These are phyloP conservation scores for Pistacia atlantica DNA, from an alignment of 345 rosid genomes.

Conservation along the genomic window DNA sequence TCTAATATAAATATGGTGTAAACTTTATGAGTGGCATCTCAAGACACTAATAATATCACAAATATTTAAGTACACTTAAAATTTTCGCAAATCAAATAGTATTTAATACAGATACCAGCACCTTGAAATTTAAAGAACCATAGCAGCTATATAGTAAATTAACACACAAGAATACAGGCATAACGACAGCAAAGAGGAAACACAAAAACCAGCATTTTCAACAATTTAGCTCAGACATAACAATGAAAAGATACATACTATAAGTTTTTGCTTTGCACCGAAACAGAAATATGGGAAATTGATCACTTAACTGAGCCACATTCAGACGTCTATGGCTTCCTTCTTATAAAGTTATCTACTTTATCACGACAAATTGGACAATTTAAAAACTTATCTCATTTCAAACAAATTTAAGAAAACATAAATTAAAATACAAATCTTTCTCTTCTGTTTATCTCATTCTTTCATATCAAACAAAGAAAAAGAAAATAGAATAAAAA, in stretches of 20 bases:
- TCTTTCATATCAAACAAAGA: slow-evolving; percentile 12
- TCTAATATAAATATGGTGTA: no score
- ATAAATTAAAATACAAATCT: neutral
- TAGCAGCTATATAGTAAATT: neutral
- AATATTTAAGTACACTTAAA: neutral
- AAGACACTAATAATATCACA: neutral
- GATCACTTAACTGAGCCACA: neutral
- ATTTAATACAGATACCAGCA: neutral
- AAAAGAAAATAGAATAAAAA: neutral
- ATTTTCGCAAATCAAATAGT: neutral
- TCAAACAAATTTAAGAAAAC: neutral
- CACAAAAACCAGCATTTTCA: neutral
- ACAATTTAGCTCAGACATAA: neutral
- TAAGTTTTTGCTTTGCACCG: neutral
- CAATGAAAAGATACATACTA: neutral
- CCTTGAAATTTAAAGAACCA: neutral
- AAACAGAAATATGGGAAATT: neutral
- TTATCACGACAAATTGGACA: neutral
- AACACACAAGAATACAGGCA: neutral
- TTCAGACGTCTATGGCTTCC: neutral
- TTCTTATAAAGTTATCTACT: neutral
- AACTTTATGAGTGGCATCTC: neutral
- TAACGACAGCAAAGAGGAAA: neutral
- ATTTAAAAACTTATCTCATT: no score
- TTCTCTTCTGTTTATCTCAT: no score